Evolutionary conservation across 108 stramenopile genomes (phyloP).

Genomic region (Cyclotella choctawhatcheeana): DNA sequence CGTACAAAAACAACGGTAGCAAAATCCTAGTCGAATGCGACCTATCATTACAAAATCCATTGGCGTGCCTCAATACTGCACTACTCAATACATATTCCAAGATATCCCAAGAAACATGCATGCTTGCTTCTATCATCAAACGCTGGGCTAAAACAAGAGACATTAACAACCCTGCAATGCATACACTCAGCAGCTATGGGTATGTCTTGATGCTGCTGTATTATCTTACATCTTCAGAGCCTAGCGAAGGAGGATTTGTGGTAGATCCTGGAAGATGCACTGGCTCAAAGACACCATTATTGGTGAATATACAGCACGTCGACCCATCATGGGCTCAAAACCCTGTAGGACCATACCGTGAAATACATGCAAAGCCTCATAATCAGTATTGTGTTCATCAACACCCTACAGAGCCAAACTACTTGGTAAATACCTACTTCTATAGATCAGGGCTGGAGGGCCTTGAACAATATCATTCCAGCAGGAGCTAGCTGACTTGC

Average conservation of each 20-base stretch:
- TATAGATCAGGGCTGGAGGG: slow-evolving; percentile 56
- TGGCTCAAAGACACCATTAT: slow-evolving; percentile 70
- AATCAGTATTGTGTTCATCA: slow-evolving; percentile 47
- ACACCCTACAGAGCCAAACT: slow-evolving; percentile 79
- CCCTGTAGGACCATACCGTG: slow-evolving; percentile 65
- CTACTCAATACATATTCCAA: slow-evolving; percentile 87
- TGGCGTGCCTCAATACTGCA: slow-evolving; percentile 94
- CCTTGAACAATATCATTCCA: slow-evolving; percentile 60
- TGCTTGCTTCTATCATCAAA: slow-evolving; percentile 94
- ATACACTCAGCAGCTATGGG: slow-evolving; percentile 96
- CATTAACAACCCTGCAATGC: slow-evolving; percentile 94
- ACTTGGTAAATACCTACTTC: slow-evolving; percentile 83
- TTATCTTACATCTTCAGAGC: slow-evolving; percentile 87
- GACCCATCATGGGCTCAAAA: slow-evolving; percentile 75
- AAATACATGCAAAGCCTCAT: slow-evolving; percentile 52
- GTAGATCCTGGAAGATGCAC: slow-evolving; percentile 8
- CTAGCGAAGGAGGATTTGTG: slow-evolving; percentile 62
- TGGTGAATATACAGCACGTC: slow-evolving; percentile 96
- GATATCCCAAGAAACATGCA: slow-evolving; percentile 79
- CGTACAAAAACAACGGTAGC: slow-evolving; percentile 58
- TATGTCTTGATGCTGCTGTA: slow-evolving; percentile 95
- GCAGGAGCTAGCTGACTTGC: too few relatives aligned
- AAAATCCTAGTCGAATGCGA: slow-evolving; percentile 91
- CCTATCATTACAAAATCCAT: slow-evolving; percentile 93
- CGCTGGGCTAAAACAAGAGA: slow-evolving; percentile 94